These are phyloP conservation scores for Ensete ventricosum DNA, from an alignment of 176 grass and related monocot genomes.

Conservation along the genomic window DNA sequence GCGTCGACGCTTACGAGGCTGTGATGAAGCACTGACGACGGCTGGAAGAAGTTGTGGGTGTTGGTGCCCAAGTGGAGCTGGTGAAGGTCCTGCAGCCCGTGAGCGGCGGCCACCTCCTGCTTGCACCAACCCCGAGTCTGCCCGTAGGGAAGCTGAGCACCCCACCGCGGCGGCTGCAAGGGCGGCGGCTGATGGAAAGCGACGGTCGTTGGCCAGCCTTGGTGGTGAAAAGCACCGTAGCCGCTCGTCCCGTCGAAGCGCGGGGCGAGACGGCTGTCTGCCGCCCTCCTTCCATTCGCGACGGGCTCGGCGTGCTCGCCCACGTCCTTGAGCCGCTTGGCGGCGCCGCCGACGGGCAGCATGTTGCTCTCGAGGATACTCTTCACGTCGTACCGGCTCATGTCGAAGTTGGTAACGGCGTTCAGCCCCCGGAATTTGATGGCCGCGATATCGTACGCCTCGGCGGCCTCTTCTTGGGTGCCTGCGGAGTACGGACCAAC, in stretches of 20 bases:
- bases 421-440: conserved; percentile 80
- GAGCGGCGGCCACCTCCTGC: conserved; percentile 54
- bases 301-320: conserved; percentile 12
- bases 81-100: conserved; percentile 55
- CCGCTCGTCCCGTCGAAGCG: conserved; percentile 7
- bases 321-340: conserved; percentile 68
- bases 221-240: conserved; percentile 23
- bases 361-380: conserved; percentile 62
- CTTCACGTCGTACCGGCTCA: conserved; percentile 86
- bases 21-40: conserved; percentile 9
- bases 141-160: too few relatives aligned
- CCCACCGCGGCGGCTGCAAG: not conserved
- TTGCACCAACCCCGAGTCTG: conserved; percentile 38
- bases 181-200: conserved; percentile 40
- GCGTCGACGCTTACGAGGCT: conserved; percentile 26
- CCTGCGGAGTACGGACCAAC: conserved; percentile 16
- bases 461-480: conserved; percentile 77
- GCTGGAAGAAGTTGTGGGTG: conserved; percentile 52
- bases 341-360: conserved; percentile 49
- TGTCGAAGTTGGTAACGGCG: conserved; percentile 85
- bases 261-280: conserved; percentile 10
- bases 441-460: conserved; percentile 79
- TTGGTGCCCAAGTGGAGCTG: conserved; percentile 37
- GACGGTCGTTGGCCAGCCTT: conserved; percentile 47
- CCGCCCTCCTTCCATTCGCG: not conserved